Evolutionary conservation across 805 yeast genomes (phyloP), one percentile per base, ranked within the genome.

Genomic region (Suhomyces sp.): DNA sequence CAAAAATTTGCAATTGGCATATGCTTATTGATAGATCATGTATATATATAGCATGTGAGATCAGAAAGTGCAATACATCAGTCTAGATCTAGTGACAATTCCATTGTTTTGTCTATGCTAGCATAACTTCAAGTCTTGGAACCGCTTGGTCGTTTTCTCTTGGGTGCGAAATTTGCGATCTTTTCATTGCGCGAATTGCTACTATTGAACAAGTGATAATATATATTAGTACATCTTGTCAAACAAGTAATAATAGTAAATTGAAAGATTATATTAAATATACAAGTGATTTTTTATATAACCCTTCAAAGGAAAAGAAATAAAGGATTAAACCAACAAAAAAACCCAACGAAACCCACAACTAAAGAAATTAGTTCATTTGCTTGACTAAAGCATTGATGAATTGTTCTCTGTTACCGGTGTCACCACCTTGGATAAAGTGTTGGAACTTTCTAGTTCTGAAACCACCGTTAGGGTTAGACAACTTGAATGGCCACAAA

Each of bases 381-480:
- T 89, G 87, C 83, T 89, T 88, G 75, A 89, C 89, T 79, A 90
- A 87, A 76, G 87, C 86, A 87, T 90, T 90, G 81, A 90, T 90
- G 89, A 82, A 87, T 72, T 89, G 86, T 83, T 90, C 97, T 82
- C 96, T 88, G 96, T 90, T 90, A 87, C 97, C 97, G 78, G 90
- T 85, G 83, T 94, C 86, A 87, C 97, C 97, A 84, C 96, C 96
- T 82, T 89, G 96, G 84, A 90, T 87, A 76, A 87, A 90, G 82
- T 90, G 96, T 82, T 85, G 85, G 96, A 90, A 90, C 85, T 90
- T 90, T 86, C 96, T 90, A 65, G 88, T 88, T 83, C 96, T 93
- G 96, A 96, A 90, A 79, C 97, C 97, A 81, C 97, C 97, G 78
- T 84, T 83, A 79, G 97, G 97, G 86, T 87, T 89, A 68, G 96